These are phyloP conservation scores for Sambucus nigra DNA, from an alignment of 129 eudicot species.

Conservation along the genomic window DNA sequence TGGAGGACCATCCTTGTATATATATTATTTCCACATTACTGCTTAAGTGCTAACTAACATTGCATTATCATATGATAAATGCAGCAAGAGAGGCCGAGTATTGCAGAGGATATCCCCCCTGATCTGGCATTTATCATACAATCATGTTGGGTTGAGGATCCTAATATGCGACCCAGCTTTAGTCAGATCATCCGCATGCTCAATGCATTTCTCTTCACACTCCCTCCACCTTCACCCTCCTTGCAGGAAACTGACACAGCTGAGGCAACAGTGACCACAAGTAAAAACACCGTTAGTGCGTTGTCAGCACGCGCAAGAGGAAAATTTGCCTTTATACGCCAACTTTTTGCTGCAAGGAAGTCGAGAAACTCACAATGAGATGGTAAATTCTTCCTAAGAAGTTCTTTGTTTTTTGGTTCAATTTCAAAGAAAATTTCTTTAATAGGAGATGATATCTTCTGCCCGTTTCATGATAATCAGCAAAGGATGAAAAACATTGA, in stretches of 20 bases:
- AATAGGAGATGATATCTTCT: conserved; percentile 13
- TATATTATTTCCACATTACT: not conserved
- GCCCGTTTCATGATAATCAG: conserved; percentile 6
- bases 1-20: conserved; percentile 1
- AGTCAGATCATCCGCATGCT: conserved; percentile 89
- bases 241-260: conserved; percentile 32
- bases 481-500: not conserved
- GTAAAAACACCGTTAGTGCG: conserved; percentile 52
- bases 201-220: conserved; percentile 63
- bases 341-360: conserved; percentile 88
- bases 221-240: conserved; percentile 45
- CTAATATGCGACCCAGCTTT: conserved; percentile 86
- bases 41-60: conserved; percentile 8
- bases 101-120: conserved; percentile 62
- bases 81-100: conserved; percentile 94
- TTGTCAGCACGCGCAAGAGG: conserved; percentile 72
- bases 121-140: conserved; percentile 80
- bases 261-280: conserved; percentile 31
- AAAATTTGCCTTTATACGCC: conserved; percentile 77
- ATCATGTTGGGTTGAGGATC: conserved; percentile 97
- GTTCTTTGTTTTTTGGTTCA: conserved; percentile 6
- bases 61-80: conserved; percentile 12
- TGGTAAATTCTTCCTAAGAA: conserved; percentile 21
- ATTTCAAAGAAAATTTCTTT: not conserved
- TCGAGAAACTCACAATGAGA: conserved; percentile 54